phyloP scores from a whole-genome alignment of 2,329 filamentous ascomycete species.

The Pezicula radicicola region DNA sequence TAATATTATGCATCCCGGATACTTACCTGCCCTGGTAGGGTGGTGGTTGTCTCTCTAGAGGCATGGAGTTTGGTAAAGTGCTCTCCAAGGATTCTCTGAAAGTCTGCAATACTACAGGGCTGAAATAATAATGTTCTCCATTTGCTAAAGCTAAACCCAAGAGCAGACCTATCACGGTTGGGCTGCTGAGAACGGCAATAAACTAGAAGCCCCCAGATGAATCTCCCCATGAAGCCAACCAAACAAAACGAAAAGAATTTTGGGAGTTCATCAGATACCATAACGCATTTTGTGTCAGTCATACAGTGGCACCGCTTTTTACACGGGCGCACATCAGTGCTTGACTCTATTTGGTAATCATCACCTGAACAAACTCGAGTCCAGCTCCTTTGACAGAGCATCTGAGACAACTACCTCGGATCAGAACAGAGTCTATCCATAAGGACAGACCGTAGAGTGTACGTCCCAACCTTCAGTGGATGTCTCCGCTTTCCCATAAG shows the following conservation, averaged over 20 bases:
- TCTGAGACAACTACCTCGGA: conserved; percentile 33
- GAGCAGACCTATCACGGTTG: too few species aligned
- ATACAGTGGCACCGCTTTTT: conserved; percentile 35
- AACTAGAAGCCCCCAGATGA: too few species aligned
- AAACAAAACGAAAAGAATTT: conserved; percentile 11
- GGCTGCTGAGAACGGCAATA: too few species aligned
- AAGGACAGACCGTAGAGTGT: conserved; percentile 27
- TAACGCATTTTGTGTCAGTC: conserved; percentile 45
- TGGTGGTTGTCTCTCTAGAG: too few species aligned
- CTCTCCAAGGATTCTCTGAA: too few species aligned
- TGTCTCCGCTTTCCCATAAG: conserved; percentile 49
- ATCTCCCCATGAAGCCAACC: neutral
- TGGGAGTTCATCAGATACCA: conserved; percentile 43
- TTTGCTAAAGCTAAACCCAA: too few species aligned
- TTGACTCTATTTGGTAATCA: conserved; percentile 99
- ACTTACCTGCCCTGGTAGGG: too few species aligned
- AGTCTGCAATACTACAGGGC: too few species aligned
- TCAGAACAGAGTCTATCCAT: conserved; percentile 30
- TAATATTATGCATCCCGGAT: too few species aligned
- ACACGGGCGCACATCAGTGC: conserved; percentile 69
- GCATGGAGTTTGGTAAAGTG: too few species aligned
- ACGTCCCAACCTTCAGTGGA: conserved; percentile 13
- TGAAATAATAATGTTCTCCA: too few species aligned
- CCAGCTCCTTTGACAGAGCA: conserved; percentile 70
- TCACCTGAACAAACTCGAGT: conserved; percentile 65